A percentile compares a stretch with the other conserved stretches of the same genome.
Conservation (phyloP, 2,329 filamentous ascomycete species). For the Phaeosphaeriaceae sp. region DNA sequence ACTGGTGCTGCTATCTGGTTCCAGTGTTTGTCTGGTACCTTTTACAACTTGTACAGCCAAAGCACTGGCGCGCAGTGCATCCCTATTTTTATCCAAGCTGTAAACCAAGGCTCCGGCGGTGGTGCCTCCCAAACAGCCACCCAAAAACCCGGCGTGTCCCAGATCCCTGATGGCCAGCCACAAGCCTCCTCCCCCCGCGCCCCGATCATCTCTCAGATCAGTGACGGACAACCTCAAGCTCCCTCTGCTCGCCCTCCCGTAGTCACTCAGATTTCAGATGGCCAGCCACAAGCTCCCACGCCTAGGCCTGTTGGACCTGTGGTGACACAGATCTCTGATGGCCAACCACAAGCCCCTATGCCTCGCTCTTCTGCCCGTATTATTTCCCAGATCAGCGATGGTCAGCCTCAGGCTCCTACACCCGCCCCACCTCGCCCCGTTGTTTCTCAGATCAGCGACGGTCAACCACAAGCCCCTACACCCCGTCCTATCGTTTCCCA, state of each 20-base stretch:
- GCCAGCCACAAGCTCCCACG: conserved; percentile 23
- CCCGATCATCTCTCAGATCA: conserved; percentile 14
- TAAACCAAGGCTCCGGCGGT: conserved; percentile 11
- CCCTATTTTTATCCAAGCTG: conserved; percentile 39
- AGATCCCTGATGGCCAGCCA: conserved; percentile 33
- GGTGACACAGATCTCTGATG: conserved; percentile 36
- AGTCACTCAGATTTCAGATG: conserved; percentile 34
- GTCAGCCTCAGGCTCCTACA: conserved; percentile 31
- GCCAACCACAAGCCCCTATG: conserved; percentile 25
- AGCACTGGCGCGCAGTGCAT: conserved; percentile 72
- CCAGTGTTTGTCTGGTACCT: conserved; percentile 74
- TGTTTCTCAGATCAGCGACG: conserved; percentile 35
- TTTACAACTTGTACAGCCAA: conserved; percentile 84
- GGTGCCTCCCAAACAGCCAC: conserved; percentile 14
- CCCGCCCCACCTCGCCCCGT: conserved; percentile 12
- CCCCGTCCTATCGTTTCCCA: conserved; percentile 26
- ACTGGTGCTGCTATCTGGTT: conserved; percentile 69
- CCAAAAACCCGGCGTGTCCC: conserved; percentile 16
- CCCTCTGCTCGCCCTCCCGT: conserved; percentile 14
- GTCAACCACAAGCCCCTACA: conserved; percentile 28
- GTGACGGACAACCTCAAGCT: conserved; percentile 25
- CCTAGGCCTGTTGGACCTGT: conserved; percentile 9
- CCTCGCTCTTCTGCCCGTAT: conserved; percentile 5
- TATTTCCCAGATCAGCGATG: conserved; percentile 39
- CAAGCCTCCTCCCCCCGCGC: conserved; percentile 19